Conservation (phyloP, 371 early-diverging fungal genomes). For the Nosema granulosis region DNA sequence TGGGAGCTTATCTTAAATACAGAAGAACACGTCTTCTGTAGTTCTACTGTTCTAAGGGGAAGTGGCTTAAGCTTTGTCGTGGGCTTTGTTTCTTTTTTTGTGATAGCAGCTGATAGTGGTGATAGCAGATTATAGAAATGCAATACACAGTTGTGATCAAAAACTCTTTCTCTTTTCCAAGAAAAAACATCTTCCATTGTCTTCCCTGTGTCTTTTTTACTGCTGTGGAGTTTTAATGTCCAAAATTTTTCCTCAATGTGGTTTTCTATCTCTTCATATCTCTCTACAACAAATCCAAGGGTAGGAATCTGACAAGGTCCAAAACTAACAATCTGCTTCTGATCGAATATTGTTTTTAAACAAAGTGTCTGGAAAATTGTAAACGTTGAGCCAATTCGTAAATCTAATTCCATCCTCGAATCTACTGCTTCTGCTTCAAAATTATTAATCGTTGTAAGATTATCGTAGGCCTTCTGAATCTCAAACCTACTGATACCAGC, state of each 20-base stretch:
- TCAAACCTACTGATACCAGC: conserved; percentile 70
- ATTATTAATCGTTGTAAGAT: conserved; percentile 72
- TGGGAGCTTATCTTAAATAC: conserved; percentile 72
- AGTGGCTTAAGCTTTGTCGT: conserved; percentile 71
- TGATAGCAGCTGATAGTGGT: conserved; percentile 1
- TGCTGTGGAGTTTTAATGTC: conserved; percentile 73
- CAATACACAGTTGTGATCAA: conserved; percentile 65
- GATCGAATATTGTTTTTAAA: conserved; percentile 65
- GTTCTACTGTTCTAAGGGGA: conserved; percentile 86
- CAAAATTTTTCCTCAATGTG: conserved; percentile 87
- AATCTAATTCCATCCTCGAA: conserved; percentile 83
- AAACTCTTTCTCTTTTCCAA: conserved; percentile 64
- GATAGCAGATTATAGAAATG: conserved; percentile 46
- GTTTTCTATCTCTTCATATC: conserved; percentile 71
- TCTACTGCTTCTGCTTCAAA: conserved; percentile 80
- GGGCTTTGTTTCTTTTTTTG: conserved; percentile 10
- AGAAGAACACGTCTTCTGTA: conserved; percentile 77
- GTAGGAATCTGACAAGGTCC: conserved; percentile 99
- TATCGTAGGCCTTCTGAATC: conserved; percentile 75
- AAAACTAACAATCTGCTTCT: conserved; percentile 73
- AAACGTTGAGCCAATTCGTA: conserved; percentile 87
- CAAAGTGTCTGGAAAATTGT: conserved; percentile 83
- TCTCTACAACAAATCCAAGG: conserved; percentile 92
- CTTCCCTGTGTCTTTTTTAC: conserved; percentile 60
- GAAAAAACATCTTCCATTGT: conserved; percentile 70